Percentiles rank a stretch among this genome's conserved stretches.
These are phyloP conservation scores for Cantharellus cinnabarinus DNA, from an alignment of 768 basidiomycete genomes.

Conservation along the genomic window DNA sequence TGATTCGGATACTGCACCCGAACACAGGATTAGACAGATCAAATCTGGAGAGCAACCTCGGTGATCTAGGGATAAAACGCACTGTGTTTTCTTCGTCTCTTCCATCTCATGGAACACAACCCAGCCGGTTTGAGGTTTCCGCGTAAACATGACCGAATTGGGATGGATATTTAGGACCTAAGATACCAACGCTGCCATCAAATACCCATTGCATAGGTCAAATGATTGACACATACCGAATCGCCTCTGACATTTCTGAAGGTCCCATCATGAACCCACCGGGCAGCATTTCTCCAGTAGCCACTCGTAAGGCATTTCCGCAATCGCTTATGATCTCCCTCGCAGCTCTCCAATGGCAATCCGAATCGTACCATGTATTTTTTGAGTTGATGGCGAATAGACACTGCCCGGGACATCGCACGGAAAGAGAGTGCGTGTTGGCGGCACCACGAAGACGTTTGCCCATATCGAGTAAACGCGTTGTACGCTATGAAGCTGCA, in stretches of 20 bases:
- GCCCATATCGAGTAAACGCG: conserved; percentile 66
- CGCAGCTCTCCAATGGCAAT: conserved; percentile 64
- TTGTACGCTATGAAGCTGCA: conserved; percentile 49
- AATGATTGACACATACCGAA: conserved; percentile 29
- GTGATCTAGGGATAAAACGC: conserved; percentile 14
- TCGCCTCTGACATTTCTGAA: conserved; percentile 77
- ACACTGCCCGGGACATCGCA: conserved; percentile 81
- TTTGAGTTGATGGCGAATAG: conserved; percentile 83
- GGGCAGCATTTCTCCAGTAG: conserved; percentile 85
- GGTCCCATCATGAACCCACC: conserved; percentile 82
- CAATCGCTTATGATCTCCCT: conserved; percentile 67
- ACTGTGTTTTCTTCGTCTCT: conserved; percentile 91
- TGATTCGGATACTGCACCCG: conserved; percentile 52
- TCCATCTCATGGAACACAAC: conserved; percentile 91
- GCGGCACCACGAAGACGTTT: conserved; percentile 84
- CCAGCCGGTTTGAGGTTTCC: conserved; percentile 81
- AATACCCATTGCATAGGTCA: background rate
- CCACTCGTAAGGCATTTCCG: conserved; percentile 81
- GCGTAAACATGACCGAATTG: conserved; percentile 80
- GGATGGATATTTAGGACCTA: conserved; percentile 83
- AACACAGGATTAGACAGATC: background rate
- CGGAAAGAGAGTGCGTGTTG: conserved; percentile 82
- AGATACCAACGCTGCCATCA: background rate
- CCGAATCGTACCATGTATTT: conserved; percentile 88
- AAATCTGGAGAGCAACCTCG: background rate